phyloP scores from a whole-genome alignment of 176 grass and related monocot genomes.

The Pontederia crassipes region DNA sequence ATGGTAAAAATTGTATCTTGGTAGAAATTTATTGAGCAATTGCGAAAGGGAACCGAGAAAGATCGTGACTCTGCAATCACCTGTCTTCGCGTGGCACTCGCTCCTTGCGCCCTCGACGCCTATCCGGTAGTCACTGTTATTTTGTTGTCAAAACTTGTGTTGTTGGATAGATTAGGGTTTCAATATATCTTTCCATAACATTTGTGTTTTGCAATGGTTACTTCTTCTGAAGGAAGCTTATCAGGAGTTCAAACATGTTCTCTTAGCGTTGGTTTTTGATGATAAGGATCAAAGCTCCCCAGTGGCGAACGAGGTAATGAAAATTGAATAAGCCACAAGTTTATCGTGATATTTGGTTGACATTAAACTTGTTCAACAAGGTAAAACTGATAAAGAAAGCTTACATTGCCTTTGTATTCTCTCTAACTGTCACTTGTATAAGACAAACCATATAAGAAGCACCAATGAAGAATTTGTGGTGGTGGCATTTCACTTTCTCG shows the following conservation, averaged over 20 bases:
- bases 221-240: slow-evolving; percentile 79
- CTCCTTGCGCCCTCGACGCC: slow-evolving; percentile 84
- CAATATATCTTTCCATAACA: background rate
- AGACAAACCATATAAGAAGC: too few relatives aligned
- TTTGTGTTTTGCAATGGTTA: background rate
- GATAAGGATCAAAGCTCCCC: slow-evolving; percentile 89
- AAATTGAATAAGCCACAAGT: background rate
- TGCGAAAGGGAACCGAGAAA: slow-evolving; percentile 61
- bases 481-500: too few relatives aligned
- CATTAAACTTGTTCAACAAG: too few relatives aligned
- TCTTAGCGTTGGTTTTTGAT: slow-evolving; percentile 82
- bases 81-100: slow-evolving; percentile 66
- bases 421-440: too few relatives aligned
- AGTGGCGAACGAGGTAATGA: slow-evolving; percentile 63
- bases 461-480: too few relatives aligned
- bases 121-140: slow-evolving; percentile 56
- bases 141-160: background rate
- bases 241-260: slow-evolving; percentile 98
- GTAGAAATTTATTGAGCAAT: slow-evolving; percentile 91
- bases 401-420: too few relatives aligned
- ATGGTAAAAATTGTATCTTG: background rate
- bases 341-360: too few relatives aligned
- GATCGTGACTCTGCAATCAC: slow-evolving; percentile 57
- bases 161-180: background rate
- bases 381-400: too few relatives aligned